Evolutionary conservation across 1,139 yeast genomes (phyloP).

Genomic region (Keqinozyma sinolaborantium): DNA sequence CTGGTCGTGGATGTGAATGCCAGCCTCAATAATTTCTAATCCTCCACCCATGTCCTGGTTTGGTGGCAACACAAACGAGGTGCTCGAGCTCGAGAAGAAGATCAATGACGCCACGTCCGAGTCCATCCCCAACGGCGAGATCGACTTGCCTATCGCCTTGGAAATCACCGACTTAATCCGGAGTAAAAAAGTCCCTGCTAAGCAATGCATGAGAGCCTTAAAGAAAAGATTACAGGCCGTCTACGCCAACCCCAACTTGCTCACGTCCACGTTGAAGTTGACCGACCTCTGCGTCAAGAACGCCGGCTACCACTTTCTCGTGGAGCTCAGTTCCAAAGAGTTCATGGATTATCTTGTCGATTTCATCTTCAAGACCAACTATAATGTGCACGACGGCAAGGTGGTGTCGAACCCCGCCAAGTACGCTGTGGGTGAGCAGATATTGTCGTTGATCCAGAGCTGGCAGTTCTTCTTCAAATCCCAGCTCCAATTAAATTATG

Average conservation of each 20-base stretch:
- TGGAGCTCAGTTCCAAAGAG: conserved; percentile 79
- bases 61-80: conserved; percentile 33
- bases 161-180: conserved; percentile 88
- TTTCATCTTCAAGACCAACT: conserved; percentile 35
- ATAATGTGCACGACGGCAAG: conserved; percentile 27
- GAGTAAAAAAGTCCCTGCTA: conserved; percentile 77
- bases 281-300: conserved; percentile 88
- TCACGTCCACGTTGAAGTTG: conserved; percentile 69
- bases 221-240: conserved; percentile 68
- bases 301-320: conserved; percentile 83
- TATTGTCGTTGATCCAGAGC: conserved; percentile 65
- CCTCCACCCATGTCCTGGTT: conserved; percentile 59
- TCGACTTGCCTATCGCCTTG: conserved; percentile 73
- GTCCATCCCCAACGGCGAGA: conserved; percentile 86
- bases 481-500: conserved; percentile 65
- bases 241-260: conserved; percentile 70
- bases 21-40: neutral
- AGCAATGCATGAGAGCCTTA: conserved; percentile 79
- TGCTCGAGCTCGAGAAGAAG: conserved; percentile 57
- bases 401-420: conserved; percentile 37
- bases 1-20: conserved; percentile 1
- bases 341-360: conserved; percentile 72
- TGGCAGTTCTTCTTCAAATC: conserved; percentile 76
- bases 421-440: conserved; percentile 53
- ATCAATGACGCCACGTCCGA: conserved; percentile 83